Evolutionary conservation across 495 filamentous ascomycete genomes (phyloP).

Genomic region (Tuber microsphaerosporum): DNA sequence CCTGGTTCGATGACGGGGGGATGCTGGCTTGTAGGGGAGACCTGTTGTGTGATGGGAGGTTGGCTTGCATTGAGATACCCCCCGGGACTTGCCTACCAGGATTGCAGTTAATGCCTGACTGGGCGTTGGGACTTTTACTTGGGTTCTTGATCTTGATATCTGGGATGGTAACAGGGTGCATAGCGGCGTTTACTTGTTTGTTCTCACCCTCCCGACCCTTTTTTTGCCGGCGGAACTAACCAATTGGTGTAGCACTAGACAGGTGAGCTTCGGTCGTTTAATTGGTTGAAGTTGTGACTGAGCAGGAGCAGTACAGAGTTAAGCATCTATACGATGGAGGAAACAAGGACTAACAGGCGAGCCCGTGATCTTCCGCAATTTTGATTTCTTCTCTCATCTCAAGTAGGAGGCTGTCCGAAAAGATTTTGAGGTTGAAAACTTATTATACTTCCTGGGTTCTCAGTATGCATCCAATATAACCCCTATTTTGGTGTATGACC

Average conservation of each 20-base stretch:
- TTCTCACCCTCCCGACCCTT: not conserved
- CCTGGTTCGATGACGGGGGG: slow-evolving; percentile 29
- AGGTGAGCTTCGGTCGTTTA: slow-evolving; percentile 10
- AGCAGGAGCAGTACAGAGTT: not conserved
- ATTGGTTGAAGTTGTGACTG: not conserved
- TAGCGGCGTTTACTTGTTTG: slow-evolving; percentile 27
- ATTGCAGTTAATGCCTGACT: slow-evolving; percentile 14
- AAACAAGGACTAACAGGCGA: not conserved
- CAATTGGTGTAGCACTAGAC: slow-evolving; percentile 15
- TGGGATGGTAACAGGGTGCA: slow-evolving; percentile 25
- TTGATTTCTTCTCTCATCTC: not conserved
- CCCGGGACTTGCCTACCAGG: slow-evolving; percentile 26
- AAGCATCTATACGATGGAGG: not conserved
- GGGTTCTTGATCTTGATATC: slow-evolving; percentile 28
- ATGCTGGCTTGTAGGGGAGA: slow-evolving; percentile 27
- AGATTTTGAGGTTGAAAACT: slow-evolving; percentile 19
- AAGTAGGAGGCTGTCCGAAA: slow-evolving; percentile 22
- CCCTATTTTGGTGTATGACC: not conserved
- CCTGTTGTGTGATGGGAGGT: slow-evolving; percentile 20
- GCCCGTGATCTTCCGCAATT: not conserved
- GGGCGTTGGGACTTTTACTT: slow-evolving; percentile 23
- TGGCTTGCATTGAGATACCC: slow-evolving; percentile 24
- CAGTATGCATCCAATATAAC: slow-evolving; percentile 12
- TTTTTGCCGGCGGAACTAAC: not conserved
- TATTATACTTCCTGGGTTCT: slow-evolving; percentile 27